Percentiles rank a stretch among this genome's conserved stretches.
These are phyloP conservation scores for Marsdenia floribunda DNA, from an alignment of 257 asterid species.

Conservation along the genomic window DNA sequence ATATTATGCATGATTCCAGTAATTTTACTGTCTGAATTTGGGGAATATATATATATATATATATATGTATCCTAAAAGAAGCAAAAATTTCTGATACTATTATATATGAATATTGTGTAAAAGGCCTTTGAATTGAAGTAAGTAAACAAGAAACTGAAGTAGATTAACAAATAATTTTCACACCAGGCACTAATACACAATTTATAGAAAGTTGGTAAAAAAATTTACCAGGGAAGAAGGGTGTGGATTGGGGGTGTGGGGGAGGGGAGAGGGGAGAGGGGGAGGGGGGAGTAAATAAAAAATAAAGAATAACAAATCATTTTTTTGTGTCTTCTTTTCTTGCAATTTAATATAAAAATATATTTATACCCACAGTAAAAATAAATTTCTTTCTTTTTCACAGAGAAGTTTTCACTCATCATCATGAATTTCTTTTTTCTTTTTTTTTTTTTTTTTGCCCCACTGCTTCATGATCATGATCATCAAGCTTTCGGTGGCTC, in stretches of 20 bases:
- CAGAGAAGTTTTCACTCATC: neutral
- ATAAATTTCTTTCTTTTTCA: conserved; percentile 3
- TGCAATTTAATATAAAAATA: conserved; percentile 10
- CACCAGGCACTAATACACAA: neutral
- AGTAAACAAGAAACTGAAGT: neutral
- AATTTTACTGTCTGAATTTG: too few relatives aligned
- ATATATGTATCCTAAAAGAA: too few relatives aligned
- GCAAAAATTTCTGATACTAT: too few relatives aligned
- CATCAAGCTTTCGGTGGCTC: conserved; percentile 40
- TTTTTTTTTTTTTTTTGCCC: too few relatives aligned
- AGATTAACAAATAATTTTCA: neutral
- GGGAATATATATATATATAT: too few relatives aligned
- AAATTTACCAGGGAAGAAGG: neutral
- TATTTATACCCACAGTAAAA: neutral
- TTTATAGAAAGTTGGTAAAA: neutral
- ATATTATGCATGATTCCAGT: too few relatives aligned
- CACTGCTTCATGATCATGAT: conserved; percentile 16
- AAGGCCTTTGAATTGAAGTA: neutral
- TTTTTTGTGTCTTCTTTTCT: conserved; percentile 8
- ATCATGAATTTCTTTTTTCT: neutral
- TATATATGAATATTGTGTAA: too few relatives aligned
- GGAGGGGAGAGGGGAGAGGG: too few relatives aligned
- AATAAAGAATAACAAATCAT: conserved; percentile 33
- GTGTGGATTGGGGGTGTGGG: neutral
- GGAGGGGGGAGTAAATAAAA: neutral